These are phyloP conservation scores for Fagopyrum tataricum DNA, from an alignment of 148 eudicot species.

Conservation along the genomic window DNA sequence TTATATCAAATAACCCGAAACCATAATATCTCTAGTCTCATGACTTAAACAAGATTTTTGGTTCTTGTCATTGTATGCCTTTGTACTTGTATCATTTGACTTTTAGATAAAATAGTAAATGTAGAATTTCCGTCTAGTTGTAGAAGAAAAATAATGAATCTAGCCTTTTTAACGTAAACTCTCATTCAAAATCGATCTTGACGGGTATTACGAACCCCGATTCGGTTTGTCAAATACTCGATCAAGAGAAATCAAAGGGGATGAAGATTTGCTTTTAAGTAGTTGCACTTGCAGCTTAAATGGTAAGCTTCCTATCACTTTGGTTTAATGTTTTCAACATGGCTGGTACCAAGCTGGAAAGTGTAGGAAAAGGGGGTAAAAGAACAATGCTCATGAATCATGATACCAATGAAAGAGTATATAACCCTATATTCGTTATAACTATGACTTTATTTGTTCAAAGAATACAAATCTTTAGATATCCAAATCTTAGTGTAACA, in stretches of 20 bases:
- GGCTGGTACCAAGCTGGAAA: slow-evolving; percentile 10
- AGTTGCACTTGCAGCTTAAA: background rate
- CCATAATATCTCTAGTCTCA: too few relatives aligned
- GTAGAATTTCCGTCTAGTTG: too few relatives aligned
- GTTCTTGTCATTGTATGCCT: too few relatives aligned
- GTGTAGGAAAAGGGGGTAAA: background rate
- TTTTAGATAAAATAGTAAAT: too few relatives aligned
- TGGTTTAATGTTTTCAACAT: background rate
- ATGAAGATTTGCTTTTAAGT: background rate
- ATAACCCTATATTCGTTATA: background rate
- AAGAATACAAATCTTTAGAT: slow-evolving; percentile 5
- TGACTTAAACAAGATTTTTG: too few relatives aligned
- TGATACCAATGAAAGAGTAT: slow-evolving; percentile 4
- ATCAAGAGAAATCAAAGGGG: background rate
- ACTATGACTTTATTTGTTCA: background rate
- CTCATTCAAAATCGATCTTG: too few relatives aligned
- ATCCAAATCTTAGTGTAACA: background rate
- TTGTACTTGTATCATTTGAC: too few relatives aligned
- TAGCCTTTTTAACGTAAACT: too few relatives aligned
- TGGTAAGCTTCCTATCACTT: slow-evolving; percentile 5
- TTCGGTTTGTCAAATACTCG: too few relatives aligned
- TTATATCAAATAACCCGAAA: too few relatives aligned
- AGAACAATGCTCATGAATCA: background rate
- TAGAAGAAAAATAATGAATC: too few relatives aligned
- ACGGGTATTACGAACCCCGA: too few relatives aligned